A percentile compares a stretch with the other conserved stretches of the same genome.
Evolutionary conservation across 108 stramenopile genomes (phyloP).

Genomic region (Schizochytrium sp.): DNA sequence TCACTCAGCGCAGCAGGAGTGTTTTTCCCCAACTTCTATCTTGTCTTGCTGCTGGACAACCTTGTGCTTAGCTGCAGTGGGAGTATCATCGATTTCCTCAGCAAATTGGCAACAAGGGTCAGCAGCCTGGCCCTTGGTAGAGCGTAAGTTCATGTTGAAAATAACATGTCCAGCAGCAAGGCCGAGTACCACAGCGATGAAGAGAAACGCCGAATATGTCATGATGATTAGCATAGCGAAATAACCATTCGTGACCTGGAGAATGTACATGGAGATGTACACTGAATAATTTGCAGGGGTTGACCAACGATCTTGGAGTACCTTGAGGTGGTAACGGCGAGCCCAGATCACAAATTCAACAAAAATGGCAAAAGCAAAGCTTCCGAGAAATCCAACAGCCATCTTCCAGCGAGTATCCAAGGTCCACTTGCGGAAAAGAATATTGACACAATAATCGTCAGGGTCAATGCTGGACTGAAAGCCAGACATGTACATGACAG

Average conservation of each 20-base stretch:
- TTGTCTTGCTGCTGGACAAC: not conserved
- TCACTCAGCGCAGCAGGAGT: no score
- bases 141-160: constrained; percentile 41
- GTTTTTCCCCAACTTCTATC: no score
- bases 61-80: not conserved
- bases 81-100: not conserved
- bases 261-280: constrained; percentile 5
- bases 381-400: not conserved
- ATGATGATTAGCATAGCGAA: constrained; percentile 56
- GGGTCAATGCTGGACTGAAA: constrained; percentile 42
- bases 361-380: not conserved
- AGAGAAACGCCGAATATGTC: constrained; percentile 42
- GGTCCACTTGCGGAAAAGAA: not conserved
- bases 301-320: not conserved
- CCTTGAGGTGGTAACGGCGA: constrained; percentile 13
- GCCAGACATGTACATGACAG: constrained; percentile 44
- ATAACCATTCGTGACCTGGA: constrained; percentile 16
- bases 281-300: not conserved
- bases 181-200: constrained; percentile 2
- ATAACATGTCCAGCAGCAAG: constrained; percentile 27
- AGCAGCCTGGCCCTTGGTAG: not conserved
- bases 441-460: not conserved
- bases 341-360: not conserved
- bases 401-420: constrained; percentile 3
- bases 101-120: constrained; percentile 48